Evolutionary conservation across 495 filamentous ascomycete genomes (phyloP).

Genomic region (Annulohypoxylon moriforme): DNA sequence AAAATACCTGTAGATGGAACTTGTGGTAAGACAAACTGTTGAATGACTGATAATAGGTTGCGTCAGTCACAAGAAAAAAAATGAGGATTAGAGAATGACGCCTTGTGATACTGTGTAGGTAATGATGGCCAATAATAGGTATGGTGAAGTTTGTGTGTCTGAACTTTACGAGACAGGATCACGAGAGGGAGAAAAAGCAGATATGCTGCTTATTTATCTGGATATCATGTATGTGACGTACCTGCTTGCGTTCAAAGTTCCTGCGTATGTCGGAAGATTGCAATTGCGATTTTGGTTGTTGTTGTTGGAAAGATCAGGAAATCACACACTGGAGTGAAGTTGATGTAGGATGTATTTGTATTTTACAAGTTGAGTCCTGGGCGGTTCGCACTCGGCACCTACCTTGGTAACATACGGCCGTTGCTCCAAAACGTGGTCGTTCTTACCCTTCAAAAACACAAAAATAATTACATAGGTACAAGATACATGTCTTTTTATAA

Average conservation of each 20-base stretch:
- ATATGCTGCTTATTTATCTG: constrained; percentile 8
- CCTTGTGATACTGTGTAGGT: constrained; percentile 29
- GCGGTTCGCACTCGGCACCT: neutral
- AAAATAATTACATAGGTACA: neutral
- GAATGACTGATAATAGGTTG: constrained; percentile 17
- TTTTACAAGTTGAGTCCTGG: neutral
- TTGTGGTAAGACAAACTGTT: constrained; percentile 25
- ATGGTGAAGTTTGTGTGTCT: neutral
- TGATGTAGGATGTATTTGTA: constrained; percentile 1
- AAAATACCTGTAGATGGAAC: constrained; percentile 26
- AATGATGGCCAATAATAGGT: neutral
- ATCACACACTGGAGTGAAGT: constrained; percentile 8
- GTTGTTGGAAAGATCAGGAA: neutral
- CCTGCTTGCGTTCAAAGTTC: neutral
- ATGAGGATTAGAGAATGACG: constrained; percentile 8
- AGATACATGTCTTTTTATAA: neutral
- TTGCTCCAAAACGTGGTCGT: constrained; percentile 22
- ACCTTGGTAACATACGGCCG: constrained; percentile 21
- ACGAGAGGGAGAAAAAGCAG: neutral
- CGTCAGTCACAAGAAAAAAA: constrained; percentile 16
- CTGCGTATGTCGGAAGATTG: constrained; percentile 14
- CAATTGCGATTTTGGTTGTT: neutral
- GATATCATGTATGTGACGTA: neutral
- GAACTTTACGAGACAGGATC: neutral
- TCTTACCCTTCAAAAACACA: neutral